Conservation (phyloP, 805 yeast species). For the Suhomyces kilbournensis region DNA sequence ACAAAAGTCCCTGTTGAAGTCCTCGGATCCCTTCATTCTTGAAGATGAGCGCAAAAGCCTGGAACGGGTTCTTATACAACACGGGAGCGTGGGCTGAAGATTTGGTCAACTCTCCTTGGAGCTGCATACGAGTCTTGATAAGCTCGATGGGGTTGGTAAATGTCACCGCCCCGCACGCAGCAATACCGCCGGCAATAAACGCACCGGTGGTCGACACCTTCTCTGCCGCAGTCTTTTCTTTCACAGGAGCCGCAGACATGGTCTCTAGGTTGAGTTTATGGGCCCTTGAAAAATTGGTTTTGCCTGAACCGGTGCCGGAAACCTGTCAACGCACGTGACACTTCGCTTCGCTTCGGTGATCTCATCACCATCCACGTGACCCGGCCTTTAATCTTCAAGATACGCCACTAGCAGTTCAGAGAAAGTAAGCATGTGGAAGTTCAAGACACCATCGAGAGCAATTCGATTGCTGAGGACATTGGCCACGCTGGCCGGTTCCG, state of each 20-base stretch:
- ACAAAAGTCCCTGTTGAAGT: slow-evolving; percentile 80
- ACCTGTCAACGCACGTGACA: background rate
- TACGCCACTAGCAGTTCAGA: background rate
- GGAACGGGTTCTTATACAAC: slow-evolving; percentile 77
- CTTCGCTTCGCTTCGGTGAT: too few relatives aligned
- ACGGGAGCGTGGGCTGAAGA: slow-evolving; percentile 46
- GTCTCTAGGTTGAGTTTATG: background rate
- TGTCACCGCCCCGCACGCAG: slow-evolving; percentile 98
- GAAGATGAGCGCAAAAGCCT: slow-evolving; percentile 71
- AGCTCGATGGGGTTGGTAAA: slow-evolving; percentile 94
- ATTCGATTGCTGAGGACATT: background rate
- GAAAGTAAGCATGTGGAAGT: background rate
- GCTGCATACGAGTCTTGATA: slow-evolving; percentile 93
- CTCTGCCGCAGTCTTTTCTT: slow-evolving; percentile 11
- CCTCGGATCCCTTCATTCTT: slow-evolving; percentile 85
- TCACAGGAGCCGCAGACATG: background rate
- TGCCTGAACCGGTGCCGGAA: background rate
- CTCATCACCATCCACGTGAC: background rate
- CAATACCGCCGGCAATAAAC: slow-evolving; percentile 39
- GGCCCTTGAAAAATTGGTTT: background rate
- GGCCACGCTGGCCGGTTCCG: background rate
- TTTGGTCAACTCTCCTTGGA: slow-evolving; percentile 85
- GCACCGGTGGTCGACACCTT: slow-evolving; percentile 27
- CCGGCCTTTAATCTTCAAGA: background rate
- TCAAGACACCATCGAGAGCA: background rate